Evolutionary conservation across 2,329 filamentous ascomycete genomes (phyloP).

Genomic region (Achaetomium macrosporum): DNA sequence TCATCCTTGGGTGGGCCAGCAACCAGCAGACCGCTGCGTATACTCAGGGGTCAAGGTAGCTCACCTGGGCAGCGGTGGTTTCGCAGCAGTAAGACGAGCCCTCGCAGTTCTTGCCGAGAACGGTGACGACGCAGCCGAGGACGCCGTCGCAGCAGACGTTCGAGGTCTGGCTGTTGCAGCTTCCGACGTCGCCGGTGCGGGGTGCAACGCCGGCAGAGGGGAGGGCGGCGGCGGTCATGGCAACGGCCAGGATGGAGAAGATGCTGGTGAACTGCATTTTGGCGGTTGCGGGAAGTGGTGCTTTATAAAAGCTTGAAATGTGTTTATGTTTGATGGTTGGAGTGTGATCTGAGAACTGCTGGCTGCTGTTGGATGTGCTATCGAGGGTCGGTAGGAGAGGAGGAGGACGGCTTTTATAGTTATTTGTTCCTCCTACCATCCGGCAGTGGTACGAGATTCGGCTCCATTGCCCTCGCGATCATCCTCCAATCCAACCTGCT

Average conservation of each 20-base stretch:
- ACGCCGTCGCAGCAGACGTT: constrained; percentile 14
- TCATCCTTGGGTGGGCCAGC: too few relatives aligned
- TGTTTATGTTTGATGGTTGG: background rate
- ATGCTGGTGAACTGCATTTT: constrained; percentile 21
- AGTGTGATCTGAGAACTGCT: background rate
- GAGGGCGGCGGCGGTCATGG: constrained; percentile 16
- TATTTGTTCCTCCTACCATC: background rate
- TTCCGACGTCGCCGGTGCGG: background rate
- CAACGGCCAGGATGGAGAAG: constrained; percentile 15
- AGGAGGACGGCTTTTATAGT: constrained; percentile 4
- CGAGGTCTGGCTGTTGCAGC: background rate
- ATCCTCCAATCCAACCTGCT: background rate
- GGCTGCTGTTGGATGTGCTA: background rate
- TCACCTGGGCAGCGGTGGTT: constrained; percentile 1
- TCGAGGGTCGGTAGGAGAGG: background rate
- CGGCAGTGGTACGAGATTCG: background rate
- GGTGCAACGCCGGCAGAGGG: background rate
- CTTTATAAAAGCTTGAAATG: constrained; percentile 2
- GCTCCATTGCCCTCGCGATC: background rate
- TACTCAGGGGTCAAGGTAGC: background rate
- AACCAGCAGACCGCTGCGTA: background rate
- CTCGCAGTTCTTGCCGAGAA: constrained; percentile 3
- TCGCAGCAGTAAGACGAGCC: constrained; percentile 15
- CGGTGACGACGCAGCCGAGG: background rate
- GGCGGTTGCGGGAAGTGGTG: constrained; percentile 1